These are phyloP conservation scores for Cyclostephanos tholiformis DNA, from an alignment of 108 stramenopile species.

Conservation along the genomic window DNA sequence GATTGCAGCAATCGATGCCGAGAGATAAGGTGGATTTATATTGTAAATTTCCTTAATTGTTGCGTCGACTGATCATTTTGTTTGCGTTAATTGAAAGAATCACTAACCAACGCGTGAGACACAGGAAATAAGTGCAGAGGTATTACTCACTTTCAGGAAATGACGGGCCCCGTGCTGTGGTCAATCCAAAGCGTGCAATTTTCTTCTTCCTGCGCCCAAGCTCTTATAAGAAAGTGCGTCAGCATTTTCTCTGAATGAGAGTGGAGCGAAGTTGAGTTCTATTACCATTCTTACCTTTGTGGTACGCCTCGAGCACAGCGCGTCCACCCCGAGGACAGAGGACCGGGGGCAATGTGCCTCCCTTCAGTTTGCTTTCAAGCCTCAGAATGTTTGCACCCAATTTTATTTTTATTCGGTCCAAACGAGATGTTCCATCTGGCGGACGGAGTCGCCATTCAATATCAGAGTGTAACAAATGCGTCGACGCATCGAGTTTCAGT, in stretches of 20 bases:
- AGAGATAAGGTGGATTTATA: conserved; percentile 29
- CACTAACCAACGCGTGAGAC: not conserved
- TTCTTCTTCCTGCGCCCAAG: conserved; percentile 46
- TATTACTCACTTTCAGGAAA: conserved; percentile 46
- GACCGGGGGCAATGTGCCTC: conserved; percentile 49
- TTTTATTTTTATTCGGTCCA: conserved; percentile 47
- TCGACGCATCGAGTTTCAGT: not conserved
- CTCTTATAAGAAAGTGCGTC: conserved; percentile 1
- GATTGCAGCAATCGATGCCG: conserved; percentile 64
- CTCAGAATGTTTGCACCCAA: conserved; percentile 60
- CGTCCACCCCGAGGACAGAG: conserved; percentile 69
- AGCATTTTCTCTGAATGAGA: not conserved
- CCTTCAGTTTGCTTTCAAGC: conserved; percentile 50
- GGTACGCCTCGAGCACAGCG: conserved; percentile 69
- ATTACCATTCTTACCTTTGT: conserved; percentile 15
- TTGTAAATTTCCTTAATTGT: conserved; percentile 69
- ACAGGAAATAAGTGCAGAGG: not conserved
- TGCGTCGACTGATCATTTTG: conserved; percentile 52
- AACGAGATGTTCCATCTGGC: conserved; percentile 53
- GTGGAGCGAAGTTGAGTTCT: not conserved
- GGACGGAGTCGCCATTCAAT: conserved; percentile 73
- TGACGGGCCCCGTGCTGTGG: conserved; percentile 65
- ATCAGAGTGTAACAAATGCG: conserved; percentile 52
- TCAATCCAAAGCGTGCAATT: conserved; percentile 80
- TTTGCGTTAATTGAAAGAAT: not conserved